Percentiles rank a stretch among this genome's conserved stretches.
Conservation (phyloP, 2,329 filamentous ascomycete species). For the Penicillium expansum region DNA sequence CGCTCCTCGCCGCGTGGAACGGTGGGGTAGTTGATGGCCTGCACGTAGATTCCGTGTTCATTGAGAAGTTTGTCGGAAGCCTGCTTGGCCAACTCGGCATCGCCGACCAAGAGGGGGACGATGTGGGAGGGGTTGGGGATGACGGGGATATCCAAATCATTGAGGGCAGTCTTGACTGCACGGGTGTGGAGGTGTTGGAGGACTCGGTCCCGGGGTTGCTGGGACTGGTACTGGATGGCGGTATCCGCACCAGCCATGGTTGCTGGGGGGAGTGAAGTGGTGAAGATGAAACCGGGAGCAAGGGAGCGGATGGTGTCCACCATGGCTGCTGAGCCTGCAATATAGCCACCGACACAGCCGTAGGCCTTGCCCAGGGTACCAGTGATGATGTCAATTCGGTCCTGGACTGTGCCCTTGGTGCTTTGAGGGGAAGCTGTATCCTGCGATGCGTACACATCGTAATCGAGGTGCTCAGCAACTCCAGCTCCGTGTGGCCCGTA, state of each 20-base stretch:
- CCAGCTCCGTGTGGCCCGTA: constrained; percentile 94
- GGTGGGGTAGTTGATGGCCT: constrained; percentile 98
- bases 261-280: constrained; percentile 89
- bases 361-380: constrained; percentile 97
- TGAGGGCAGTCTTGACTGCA: constrained; percentile 82
- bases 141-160: constrained; percentile 81
- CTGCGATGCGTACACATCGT: constrained; percentile 75
- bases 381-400: constrained; percentile 96
- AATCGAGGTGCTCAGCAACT: constrained; percentile 96
- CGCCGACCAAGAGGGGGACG: constrained; percentile 87
- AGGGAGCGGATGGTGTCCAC: constrained; percentile 92
- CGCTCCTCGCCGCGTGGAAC: constrained; percentile 97
- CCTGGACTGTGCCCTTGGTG: constrained; percentile 77
- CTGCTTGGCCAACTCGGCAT: constrained; percentile 85
- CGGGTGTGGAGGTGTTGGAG: constrained; percentile 96
- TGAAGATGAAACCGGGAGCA: constrained; percentile 98
- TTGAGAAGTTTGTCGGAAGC: constrained; percentile 89
- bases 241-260: constrained; percentile 93
- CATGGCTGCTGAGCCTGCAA: constrained; percentile 80
- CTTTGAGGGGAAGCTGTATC: constrained; percentile 51
- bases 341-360: constrained; percentile 96
- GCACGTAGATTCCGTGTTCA: constrained; percentile 92
- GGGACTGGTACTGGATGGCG: constrained; percentile 91
- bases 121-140: constrained; percentile 98
- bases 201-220: constrained; percentile 77